Evolutionary conservation across 768 basidiomycete species (phyloP), one percentile per base, ranked within the genome.

Genomic region (Xerocomellus chrysenteron): DNA sequence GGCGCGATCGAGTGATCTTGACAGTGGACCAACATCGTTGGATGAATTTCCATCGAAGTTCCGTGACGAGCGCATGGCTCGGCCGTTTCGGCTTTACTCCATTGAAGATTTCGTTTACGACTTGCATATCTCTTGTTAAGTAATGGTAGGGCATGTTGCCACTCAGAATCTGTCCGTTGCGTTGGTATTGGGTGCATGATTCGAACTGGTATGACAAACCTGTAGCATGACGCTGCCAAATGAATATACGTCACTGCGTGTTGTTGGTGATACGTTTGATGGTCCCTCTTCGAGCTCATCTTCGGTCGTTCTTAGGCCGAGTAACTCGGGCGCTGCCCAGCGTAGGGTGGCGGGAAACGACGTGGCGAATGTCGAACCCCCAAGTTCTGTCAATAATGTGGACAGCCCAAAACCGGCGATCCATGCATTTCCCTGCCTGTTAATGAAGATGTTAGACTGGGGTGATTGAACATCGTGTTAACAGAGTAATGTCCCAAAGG

Each of bases 391-490:
- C 46, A 59, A 30, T 12, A 59, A 19, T 13, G 10, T 59, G 2
- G 57, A 52, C 8, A 61, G 14, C 1, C 60, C 57, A 12, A 59
- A 61, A n/a, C 54, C 52, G 12, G 45, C 7, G 2, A 60, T 54
- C 9, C 5, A 35, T 0, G 50, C 59, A 1, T 13, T 24, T 4
- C 33, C 41, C 4, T 51, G 4, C 5, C 35, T 26, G 24, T 11
- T 3, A 7, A 54, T 37, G 36, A 60, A 49, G 2, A 60, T 14
- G 21, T 58, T 54, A 19, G 56, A 40, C 60, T 59, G 42, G 3
- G 36, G 30, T 3, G 10, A 14, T 4, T 7, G 4, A n/a, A n/a
- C n/a, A n/a, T n/a, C 2, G 14, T 14, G 5, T 42, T 3, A 40
- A 36, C 19, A 2, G 10, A 2, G n/a, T 1, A 41, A 26, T 0